phyloP scores from a whole-genome alignment of 2,329 filamentous ascomycete species.

The Colletotrichum sp. region DNA sequence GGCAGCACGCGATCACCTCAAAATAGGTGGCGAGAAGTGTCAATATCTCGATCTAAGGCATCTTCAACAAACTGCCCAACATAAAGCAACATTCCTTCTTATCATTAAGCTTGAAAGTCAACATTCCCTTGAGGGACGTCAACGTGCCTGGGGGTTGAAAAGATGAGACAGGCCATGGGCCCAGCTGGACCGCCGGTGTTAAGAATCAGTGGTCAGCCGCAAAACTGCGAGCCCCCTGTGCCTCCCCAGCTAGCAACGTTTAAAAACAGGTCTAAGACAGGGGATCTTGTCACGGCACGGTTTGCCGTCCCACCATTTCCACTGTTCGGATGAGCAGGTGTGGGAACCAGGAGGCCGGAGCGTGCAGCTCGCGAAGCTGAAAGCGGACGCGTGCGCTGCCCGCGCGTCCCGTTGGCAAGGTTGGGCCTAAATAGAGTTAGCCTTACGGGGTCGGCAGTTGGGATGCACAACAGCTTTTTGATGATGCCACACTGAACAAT shows the following conservation, averaged over 20 bases:
- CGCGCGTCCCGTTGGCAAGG: constrained; percentile 5
- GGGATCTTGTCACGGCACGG: neutral
- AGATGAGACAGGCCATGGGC: neutral
- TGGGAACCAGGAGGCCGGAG: neutral
- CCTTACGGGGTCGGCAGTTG: neutral
- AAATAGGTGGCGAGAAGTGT: neutral
- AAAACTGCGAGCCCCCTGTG: neutral
- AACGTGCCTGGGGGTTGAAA: neutral
- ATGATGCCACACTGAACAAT: neutral
- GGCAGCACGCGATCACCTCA: neutral
- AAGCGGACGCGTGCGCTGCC: neutral
- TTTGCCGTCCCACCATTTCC: neutral
- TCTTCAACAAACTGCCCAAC: neutral
- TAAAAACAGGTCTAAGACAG: neutral
- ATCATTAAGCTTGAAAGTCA: neutral
- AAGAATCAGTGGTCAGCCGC: neutral
- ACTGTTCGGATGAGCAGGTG: neutral
- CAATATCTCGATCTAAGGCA: neutral
- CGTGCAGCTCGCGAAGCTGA: neutral
- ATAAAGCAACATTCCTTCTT: neutral
- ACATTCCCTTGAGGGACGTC: neutral
- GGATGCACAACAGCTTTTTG: neutral
- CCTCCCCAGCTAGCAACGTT: neutral
- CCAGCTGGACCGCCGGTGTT: neutral
- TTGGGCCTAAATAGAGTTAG: neutral